A percentile compares a stretch with the other conserved stretches of the same genome.
Evolutionary conservation across 331 rosid species (phyloP).

Genomic region (Cydonia oblonga): DNA sequence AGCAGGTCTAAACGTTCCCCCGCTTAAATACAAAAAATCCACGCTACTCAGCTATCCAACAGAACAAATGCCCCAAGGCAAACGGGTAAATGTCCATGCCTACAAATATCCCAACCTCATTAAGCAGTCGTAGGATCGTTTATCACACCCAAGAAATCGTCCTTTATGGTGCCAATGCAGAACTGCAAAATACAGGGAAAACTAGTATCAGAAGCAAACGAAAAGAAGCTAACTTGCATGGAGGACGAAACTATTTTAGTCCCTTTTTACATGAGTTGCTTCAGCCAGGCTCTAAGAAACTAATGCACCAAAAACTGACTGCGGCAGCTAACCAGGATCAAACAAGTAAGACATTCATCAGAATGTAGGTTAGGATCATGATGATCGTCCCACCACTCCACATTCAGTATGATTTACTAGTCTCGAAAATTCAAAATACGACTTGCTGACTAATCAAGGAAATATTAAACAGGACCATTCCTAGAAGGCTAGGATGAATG

Average conservation of each 20-base stretch:
- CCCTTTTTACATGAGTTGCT: background rate
- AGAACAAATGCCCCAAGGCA: background rate
- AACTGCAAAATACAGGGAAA: constrained; percentile 38
- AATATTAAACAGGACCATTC: background rate
- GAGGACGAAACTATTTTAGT: background rate
- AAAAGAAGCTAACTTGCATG: background rate
- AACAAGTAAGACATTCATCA: background rate
- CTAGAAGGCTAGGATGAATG: background rate
- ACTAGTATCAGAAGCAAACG: constrained; percentile 3
- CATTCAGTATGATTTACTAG: background rate
- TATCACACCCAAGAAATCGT: constrained; percentile 96
- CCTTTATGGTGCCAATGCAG: constrained; percentile 93
- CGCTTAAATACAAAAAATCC: background rate
- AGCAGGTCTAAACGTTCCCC: background rate
- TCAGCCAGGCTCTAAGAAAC: background rate
- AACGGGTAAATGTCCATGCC: background rate
- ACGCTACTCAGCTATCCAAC: background rate
- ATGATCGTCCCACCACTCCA: background rate
- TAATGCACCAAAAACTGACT: background rate
- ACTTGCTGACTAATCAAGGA: background rate
- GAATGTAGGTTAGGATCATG: background rate
- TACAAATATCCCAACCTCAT: background rate
- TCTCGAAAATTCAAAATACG: background rate
- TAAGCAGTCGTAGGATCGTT: constrained; percentile 62
- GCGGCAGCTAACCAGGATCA: background rate